Conservation (phyloP, 1,284 basidiomycete genomes). For the Apiotrichum akiyoshidainum region DNA sequence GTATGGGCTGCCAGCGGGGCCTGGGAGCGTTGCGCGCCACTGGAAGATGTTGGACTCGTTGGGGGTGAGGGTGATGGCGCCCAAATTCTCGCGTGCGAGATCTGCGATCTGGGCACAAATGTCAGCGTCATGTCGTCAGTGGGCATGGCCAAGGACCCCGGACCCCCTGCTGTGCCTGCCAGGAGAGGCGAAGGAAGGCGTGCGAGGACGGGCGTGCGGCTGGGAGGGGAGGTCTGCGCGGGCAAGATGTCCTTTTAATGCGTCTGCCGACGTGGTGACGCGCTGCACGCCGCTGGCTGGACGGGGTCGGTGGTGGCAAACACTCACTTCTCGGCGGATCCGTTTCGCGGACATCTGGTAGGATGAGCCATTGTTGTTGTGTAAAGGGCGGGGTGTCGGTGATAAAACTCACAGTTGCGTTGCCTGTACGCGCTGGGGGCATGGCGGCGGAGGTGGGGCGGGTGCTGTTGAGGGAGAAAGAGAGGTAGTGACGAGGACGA, state of each 20-base stretch:
- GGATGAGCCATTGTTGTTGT: background rate
- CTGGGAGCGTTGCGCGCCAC: slow-evolving; percentile 72
- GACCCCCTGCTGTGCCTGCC: too few relatives aligned
- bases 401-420: background rate
- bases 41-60: slow-evolving; percentile 58
- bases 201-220: too few relatives aligned
- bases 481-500: too few relatives aligned
- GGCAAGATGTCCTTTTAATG: too few relatives aligned
- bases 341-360: slow-evolving; percentile 75
- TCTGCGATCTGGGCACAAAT: slow-evolving; percentile 59
- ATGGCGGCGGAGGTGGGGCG: background rate
- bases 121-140: background rate
- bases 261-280: too few relatives aligned
- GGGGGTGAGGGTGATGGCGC: slow-evolving; percentile 67
- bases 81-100: slow-evolving; percentile 76
- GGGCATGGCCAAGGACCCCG: too few relatives aligned
- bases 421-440: background rate
- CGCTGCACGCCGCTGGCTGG: background rate
- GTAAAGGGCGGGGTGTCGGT: background rate
- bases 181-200: too few relatives aligned
- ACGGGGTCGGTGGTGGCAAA: background rate
- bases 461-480: too few relatives aligned
- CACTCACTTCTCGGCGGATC: slow-evolving; percentile 67
- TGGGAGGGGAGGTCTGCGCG: too few relatives aligned
- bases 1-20: slow-evolving; percentile 79